Evolutionary conservation across 768 basidiomycete genomes (phyloP).

Genomic region (Amanita exitialis): DNA sequence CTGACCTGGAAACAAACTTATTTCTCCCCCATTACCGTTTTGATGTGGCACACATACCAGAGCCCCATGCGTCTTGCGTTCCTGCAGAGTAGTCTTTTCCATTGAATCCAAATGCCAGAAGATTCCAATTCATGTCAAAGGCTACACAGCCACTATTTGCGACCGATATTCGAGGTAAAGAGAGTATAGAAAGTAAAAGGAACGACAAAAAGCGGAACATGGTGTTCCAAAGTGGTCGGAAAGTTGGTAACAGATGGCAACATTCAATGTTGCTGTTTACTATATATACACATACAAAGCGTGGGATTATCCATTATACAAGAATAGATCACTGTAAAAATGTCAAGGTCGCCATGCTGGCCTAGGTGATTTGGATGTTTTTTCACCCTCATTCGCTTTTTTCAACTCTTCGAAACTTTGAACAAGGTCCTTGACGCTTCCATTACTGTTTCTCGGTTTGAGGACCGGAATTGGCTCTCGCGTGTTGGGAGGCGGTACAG

Average conservation of each 20-base stretch:
- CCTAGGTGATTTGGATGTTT: too few species aligned
- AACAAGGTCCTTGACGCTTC: conserved; percentile 68
- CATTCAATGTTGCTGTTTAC: not conserved
- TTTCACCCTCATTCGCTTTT: not conserved
- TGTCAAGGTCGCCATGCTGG: conserved; percentile 1
- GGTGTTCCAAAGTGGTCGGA: not conserved
- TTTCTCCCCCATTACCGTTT: not conserved
- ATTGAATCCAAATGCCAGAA: conserved; percentile 78
- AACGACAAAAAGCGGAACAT: conserved; percentile 3
- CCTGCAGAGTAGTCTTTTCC: conserved; percentile 83
- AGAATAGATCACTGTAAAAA: not conserved
- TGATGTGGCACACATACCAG: conserved; percentile 17
- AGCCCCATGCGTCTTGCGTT: conserved; percentile 55
- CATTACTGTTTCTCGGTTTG: conserved; percentile 45
- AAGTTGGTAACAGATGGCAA: not conserved
- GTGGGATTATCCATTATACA: too few species aligned
- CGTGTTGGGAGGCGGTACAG: conserved; percentile 22
- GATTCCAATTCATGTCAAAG: conserved; percentile 75
- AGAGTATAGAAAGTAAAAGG: conserved; percentile 7
- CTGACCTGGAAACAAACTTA: conserved; percentile 24
- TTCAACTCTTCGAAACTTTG: conserved; percentile 39
- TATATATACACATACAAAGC: not conserved
- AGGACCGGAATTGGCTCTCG: conserved; percentile 12
- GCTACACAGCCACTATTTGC: conserved; percentile 41
- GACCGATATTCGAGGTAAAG: conserved; percentile 8